Conservation (phyloP, 2,329 filamentous ascomycete species). For the Fusarium piperis region DNA sequence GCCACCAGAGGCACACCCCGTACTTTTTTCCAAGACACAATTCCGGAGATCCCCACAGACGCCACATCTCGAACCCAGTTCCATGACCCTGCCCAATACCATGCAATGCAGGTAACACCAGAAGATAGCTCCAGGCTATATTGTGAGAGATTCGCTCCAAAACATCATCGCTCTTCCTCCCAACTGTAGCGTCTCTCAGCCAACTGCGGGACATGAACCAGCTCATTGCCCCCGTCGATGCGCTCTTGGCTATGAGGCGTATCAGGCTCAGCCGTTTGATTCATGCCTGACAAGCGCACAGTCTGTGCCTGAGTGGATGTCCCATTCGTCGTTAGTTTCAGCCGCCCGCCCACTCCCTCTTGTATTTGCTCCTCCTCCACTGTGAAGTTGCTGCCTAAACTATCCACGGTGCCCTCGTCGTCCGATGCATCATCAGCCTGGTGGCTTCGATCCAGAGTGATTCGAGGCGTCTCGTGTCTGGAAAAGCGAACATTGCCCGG, state of each 20-base stretch:
- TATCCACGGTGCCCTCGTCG: slow-evolving; percentile 47
- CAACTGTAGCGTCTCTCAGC: slow-evolving; percentile 62
- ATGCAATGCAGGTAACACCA: neutral
- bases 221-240: slow-evolving; percentile 56
- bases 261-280: slow-evolving; percentile 8
- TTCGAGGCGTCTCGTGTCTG: slow-evolving; percentile 15
- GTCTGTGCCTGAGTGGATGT: neutral
- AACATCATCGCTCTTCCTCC: slow-evolving; percentile 51
- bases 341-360: slow-evolving; percentile 42
- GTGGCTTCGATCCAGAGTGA: slow-evolving; percentile 3
- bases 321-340: slow-evolving; percentile 22
- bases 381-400: slow-evolving; percentile 67
- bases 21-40: neutral
- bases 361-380: slow-evolving; percentile 56
- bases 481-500: slow-evolving; percentile 56
- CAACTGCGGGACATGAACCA: slow-evolving; percentile 62
- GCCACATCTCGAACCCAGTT: neutral
- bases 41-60: neutral
- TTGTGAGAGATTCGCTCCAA: neutral
- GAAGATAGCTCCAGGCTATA: neutral
- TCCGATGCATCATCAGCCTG: neutral
- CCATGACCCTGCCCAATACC: neutral
- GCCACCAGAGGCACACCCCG: neutral
- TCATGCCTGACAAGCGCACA: neutral
- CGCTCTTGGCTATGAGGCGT: slow-evolving; percentile 49